phyloP scores from a whole-genome alignment of 2,329 filamentous ascomycete genomes.

The Sclerotinia spermophila region DNA sequence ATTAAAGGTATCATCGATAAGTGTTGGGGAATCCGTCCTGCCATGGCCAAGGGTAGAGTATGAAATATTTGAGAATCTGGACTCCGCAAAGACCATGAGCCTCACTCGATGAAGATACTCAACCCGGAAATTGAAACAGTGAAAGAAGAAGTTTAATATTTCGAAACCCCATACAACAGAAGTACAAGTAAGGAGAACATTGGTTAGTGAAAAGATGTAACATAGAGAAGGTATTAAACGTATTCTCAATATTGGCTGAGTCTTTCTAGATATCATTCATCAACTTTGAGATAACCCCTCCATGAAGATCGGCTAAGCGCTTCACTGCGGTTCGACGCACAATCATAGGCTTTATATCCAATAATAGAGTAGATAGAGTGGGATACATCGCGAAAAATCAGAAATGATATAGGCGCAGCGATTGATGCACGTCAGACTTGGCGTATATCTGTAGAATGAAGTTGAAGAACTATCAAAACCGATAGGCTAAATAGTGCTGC shows the following conservation, averaged over 20 bases:
- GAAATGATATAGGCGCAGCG: conserved; percentile 1
- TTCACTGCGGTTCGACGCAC: conserved; percentile 5
- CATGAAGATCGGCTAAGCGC: conserved; percentile 11
- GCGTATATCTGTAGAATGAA: not conserved
- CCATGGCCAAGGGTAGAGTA: conserved; percentile 4
- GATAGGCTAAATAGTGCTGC: conserved; percentile 1
- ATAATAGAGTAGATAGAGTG: conserved; percentile 12
- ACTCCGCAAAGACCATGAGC: conserved; percentile 15
- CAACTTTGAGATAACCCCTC: conserved; percentile 1
- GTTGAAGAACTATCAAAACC: not conserved
- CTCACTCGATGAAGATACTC: not conserved
- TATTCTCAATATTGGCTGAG: not conserved
- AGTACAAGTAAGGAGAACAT: not conserved
- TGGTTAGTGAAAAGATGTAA: not conserved
- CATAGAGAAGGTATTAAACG: not conserved
- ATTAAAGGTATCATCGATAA: conserved; percentile 2
- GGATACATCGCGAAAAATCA: not conserved
- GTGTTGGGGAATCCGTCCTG: conserved; percentile 12
- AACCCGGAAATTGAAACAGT: not conserved
- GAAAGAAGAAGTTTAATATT: not conserved
- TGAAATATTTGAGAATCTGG: not conserved
- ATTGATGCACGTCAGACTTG: conserved; percentile 12
- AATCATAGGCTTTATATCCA: not conserved
- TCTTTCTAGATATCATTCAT: conserved; percentile 8
- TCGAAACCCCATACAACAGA: conserved; percentile 2